These are phyloP conservation scores for Salix brachista DNA, from an alignment of 345 rosid species.

Conservation along the genomic window DNA sequence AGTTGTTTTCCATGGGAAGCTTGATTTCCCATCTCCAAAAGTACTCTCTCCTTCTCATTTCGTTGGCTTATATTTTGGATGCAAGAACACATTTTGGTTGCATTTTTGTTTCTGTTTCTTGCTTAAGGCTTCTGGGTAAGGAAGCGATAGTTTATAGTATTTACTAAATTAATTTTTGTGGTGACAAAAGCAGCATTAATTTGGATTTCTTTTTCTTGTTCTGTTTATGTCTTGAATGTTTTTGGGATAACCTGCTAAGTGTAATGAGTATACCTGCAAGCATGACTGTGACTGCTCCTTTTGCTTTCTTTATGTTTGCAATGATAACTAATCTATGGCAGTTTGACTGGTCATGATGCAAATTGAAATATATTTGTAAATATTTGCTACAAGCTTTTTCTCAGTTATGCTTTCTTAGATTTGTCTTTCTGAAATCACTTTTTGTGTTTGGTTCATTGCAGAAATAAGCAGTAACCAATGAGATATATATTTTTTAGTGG, in stretches of 20 bases:
- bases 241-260: constrained; percentile 10
- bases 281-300: constrained; percentile 30
- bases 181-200: not conserved
- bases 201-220: not conserved
- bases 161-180: not conserved
- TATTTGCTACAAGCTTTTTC: not conserved
- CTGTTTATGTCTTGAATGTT: not conserved
- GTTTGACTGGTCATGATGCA: constrained; percentile 21
- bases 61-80: no score
- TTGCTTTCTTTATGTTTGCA: constrained; percentile 19
- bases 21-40: constrained; percentile 21
- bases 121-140: not conserved
- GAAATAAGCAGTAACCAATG: not conserved
- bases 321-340: constrained; percentile 19
- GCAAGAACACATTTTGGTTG: not conserved
- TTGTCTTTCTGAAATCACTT: not conserved
- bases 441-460: not conserved
- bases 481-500: not conserved
- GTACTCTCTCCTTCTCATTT: constrained; percentile 1
- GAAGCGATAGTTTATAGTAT: not conserved
- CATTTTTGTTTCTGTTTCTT: not conserved
- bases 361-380: constrained; percentile 4
- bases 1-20: constrained; percentile 12
- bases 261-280: constrained; percentile 30
- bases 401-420: not conserved